Percentiles rank a stretch among this genome's conserved stretches.
Conservation (phyloP, 2,329 filamentous ascomycete species). For the Botrytis porri region DNA sequence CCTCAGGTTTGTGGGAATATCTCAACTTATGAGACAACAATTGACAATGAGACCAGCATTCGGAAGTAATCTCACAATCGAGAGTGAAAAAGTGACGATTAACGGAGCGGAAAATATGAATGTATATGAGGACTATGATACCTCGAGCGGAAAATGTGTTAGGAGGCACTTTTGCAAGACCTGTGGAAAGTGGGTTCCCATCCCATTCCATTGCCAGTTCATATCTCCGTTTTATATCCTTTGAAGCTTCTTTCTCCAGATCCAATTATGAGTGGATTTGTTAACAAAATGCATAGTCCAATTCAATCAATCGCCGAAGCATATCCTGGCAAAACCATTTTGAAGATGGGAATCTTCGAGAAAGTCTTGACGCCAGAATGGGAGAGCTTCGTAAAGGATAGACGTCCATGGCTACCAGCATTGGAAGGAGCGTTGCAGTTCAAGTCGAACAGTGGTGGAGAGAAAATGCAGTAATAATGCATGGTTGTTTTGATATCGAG, state of each 20-base stretch:
- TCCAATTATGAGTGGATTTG: neutral
- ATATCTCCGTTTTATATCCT: neutral
- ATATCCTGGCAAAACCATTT: conserved; percentile 43
- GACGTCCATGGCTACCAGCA: conserved; percentile 41
- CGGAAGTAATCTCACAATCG: conserved; percentile 35
- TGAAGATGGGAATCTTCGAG: conserved; percentile 52
- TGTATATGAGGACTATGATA: conserved; percentile 45
- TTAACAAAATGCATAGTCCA: conserved; percentile 38
- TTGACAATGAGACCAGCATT: neutral
- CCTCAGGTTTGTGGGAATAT: neutral
- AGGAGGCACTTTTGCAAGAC: conserved; percentile 45
- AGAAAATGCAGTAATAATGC: conserved; percentile 9
- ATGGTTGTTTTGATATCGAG: neutral
- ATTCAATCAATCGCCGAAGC: conserved; percentile 45
- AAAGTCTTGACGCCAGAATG: conserved; percentile 46
- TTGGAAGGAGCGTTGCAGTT: conserved; percentile 24
- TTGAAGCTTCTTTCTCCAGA: too few relatives aligned
- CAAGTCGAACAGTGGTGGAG: conserved; percentile 24
- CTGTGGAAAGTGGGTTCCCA: conserved; percentile 44
- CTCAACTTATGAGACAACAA: neutral
- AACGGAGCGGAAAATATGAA: conserved; percentile 43
- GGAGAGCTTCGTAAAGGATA: conserved; percentile 45
- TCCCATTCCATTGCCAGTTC: neutral
- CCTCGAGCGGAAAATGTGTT: conserved; percentile 46
- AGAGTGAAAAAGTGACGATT: conserved; percentile 43